Evolutionary conservation across 2,329 filamentous ascomycete genomes (phyloP), one percentile per base, ranked within the genome.

Genomic region (Pyrenophora tritici-repentis): DNA sequence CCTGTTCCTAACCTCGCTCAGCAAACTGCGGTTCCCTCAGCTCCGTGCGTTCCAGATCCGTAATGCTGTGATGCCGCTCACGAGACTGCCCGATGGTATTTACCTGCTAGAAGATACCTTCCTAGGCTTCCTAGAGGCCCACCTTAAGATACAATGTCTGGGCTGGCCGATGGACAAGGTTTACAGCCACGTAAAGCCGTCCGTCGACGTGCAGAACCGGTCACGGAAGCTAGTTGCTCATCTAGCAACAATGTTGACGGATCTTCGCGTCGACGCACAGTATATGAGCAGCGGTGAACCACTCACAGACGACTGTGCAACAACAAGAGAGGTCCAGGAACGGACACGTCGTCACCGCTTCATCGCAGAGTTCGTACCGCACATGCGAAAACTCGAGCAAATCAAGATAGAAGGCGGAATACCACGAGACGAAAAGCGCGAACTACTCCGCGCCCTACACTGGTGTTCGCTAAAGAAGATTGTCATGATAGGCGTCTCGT

Each of bases 351-450:
- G 73, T 5, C 62, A 72, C 44, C 64, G 65, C 24, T 74, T 79
- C 65, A 77, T 80, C 33, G 63, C 65, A 20, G 69, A 75, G 5
- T 79, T 80, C 42, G 75, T 72, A 2, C 60, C 73, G 1, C 63
- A 68, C 26, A 74, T 79, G 75, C 70, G 58, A 1, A 74, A 63
- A n/a, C 42, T 79, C 3, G 61, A 76, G 47, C 69, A 66, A 34
- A 67, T 80, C 60, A 80, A 80, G 50, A 63, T 80, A 16, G 77
- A 79, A 64, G 77, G 77, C 14, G 75, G 75, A 10, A 72, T 79
- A 35, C 76, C 77, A 1, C 68, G 76, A 8, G 77, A 79, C 53
- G 78, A 79, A 54, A 75, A 77, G 45, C 71, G 77, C 20, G 78
- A 80, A 49, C 68, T 73, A 10, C 45, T 79, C 3, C 72, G 76